Percentiles rank a stretch among this genome's conserved stretches.
These are phyloP conservation scores for Arbutus unedo DNA, from an alignment of 148 eudicot genomes.

Conservation along the genomic window DNA sequence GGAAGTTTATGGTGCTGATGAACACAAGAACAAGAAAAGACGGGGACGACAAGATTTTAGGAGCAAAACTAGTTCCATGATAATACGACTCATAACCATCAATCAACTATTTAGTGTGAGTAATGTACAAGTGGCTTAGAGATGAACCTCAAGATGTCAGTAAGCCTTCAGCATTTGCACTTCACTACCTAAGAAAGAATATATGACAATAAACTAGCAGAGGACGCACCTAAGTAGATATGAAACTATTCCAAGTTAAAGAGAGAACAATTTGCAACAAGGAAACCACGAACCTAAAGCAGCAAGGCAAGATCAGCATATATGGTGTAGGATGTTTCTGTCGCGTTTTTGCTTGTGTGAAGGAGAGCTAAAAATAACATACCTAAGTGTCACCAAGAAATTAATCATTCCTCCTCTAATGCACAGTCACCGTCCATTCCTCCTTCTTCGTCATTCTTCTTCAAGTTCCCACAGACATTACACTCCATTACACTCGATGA, in stretches of 20 bases:
- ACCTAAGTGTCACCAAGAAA: constrained; percentile 3
- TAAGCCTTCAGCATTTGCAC: background rate
- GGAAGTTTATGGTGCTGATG: background rate
- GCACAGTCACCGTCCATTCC: constrained; percentile 9
- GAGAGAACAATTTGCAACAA: background rate
- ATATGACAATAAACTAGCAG: background rate
- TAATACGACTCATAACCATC: background rate
- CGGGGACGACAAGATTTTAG: background rate
- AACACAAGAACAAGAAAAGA: background rate
- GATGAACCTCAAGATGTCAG: constrained; percentile 4
- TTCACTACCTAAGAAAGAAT: background rate
- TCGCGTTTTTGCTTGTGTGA: background rate
- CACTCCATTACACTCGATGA: constrained; percentile 66
- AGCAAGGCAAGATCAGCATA: background rate
- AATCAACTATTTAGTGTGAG: background rate
- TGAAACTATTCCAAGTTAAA: background rate
- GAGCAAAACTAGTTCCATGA: background rate
- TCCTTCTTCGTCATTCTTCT: constrained; percentile 24
- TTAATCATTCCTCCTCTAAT: background rate
- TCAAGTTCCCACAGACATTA: constrained; percentile 71
- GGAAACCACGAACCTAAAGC: background rate
- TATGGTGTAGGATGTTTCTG: background rate
- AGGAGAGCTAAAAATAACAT: background rate
- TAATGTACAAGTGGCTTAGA: background rate
- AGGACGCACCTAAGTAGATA: background rate